Percentiles rank a stretch among this genome's conserved stretches.
These are phyloP conservation scores for Backusella tarrabulga DNA, from an alignment of 192 early-diverging fungal species.

Conservation along the genomic window DNA sequence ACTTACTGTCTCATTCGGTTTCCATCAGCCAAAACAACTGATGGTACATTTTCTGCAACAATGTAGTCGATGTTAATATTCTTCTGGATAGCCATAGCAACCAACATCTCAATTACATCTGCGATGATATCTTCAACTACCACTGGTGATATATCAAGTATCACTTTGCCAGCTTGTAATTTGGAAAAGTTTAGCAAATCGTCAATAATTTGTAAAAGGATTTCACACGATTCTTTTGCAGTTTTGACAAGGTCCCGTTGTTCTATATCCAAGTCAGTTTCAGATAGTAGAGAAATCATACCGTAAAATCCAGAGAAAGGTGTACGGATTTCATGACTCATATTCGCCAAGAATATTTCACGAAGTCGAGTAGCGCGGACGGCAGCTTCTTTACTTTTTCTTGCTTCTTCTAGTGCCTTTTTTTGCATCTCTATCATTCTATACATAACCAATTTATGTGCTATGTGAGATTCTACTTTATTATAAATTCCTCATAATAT, in stretches of 20 bases:
- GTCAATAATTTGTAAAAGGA: conserved; percentile 49
- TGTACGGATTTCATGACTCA: conserved; percentile 39
- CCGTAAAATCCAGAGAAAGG: conserved; percentile 52
- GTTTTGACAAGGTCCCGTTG: conserved; percentile 51
- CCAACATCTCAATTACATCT: conserved; percentile 57
- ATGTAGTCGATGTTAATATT: conserved; percentile 53
- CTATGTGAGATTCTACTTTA: background rate
- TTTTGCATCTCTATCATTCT: conserved; percentile 40
- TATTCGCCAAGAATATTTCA: conserved; percentile 35
- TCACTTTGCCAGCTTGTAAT: conserved; percentile 48
- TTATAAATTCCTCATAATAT: background rate
- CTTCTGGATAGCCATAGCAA: conserved; percentile 62
- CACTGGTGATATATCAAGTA: conserved; percentile 39
- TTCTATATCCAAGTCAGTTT: conserved; percentile 43
- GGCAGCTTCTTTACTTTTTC: conserved; percentile 35
- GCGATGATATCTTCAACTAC: conserved; percentile 44
- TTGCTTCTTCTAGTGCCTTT: conserved; percentile 29
- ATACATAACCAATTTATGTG: background rate
- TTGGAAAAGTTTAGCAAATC: conserved; percentile 50
- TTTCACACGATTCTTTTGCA: conserved; percentile 50
- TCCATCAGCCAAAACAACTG: conserved; percentile 63
- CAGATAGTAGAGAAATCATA: conserved; percentile 46
- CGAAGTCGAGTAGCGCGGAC: conserved; percentile 32
- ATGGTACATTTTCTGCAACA: conserved; percentile 56
- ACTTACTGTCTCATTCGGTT: conserved; percentile 59